Percentiles rank a stretch among this genome's conserved stretches.
Evolutionary conservation across 2,329 filamentous ascomycete genomes (phyloP).

Genomic region (Trichoderma afroharzianum): DNA sequence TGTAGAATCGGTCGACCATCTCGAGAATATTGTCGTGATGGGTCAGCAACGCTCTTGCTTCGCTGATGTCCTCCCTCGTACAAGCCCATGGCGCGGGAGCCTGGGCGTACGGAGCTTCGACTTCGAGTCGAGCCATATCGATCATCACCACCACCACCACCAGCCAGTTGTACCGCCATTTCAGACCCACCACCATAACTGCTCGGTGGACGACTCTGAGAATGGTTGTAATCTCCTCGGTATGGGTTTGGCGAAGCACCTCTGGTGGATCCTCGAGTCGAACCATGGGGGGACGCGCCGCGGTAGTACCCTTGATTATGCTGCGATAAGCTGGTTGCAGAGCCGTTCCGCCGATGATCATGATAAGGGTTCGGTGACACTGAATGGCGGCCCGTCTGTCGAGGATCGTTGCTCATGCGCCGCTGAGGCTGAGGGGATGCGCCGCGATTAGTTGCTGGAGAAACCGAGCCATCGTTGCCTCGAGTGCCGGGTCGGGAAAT

Average conservation of each 20-base stretch:
- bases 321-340: conserved; percentile 39
- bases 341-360: conserved; percentile 32
- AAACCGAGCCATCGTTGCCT: conserved; percentile 57
- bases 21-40: conserved; percentile 74
- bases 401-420: conserved; percentile 45
- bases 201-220: conserved; percentile 47
- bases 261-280: conserved; percentile 42
- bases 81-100: conserved; percentile 51
- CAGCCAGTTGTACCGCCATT: conserved; percentile 68
- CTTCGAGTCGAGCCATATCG: conserved; percentile 56
- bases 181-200: conserved; percentile 48
- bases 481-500: conserved; percentile 57
- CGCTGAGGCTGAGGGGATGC: conserved; percentile 59
- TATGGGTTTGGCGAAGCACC: conserved; percentile 48
- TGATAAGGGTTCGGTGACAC: conserved; percentile 63
- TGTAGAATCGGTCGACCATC: conserved; percentile 87
- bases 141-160: conserved; percentile 47
- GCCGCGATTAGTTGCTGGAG: conserved; percentile 64
- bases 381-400: conserved; percentile 43
- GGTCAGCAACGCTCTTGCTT: conserved; percentile 85
- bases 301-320: conserved; percentile 50
- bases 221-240: conserved; percentile 37
- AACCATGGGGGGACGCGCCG: conserved; percentile 49
- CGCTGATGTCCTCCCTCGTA: conserved; percentile 56
- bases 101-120: conserved; percentile 46